A percentile compares a stretch with the other conserved stretches of the same genome.
Evolutionary conservation across 2,329 filamentous ascomycete genomes (phyloP).

Genomic region (Aspergillus latus): DNA sequence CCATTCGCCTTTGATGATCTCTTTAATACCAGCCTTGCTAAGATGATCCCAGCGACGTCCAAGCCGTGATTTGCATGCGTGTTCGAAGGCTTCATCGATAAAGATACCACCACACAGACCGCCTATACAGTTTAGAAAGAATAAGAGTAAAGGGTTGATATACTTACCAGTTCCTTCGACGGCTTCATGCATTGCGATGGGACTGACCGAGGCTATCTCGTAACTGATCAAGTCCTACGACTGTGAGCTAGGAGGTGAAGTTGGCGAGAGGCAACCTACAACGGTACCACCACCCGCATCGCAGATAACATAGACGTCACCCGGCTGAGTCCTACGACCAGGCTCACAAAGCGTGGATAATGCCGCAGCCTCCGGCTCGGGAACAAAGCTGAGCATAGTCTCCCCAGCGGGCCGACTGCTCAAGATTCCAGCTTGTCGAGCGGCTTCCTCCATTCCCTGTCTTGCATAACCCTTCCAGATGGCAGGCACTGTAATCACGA

Average conservation of each 20-base stretch:
- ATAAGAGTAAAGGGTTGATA: background rate
- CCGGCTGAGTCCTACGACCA: background rate
- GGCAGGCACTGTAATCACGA: conserved; percentile 11
- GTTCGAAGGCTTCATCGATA: conserved; percentile 9
- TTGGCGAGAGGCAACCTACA: background rate
- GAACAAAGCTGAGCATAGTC: conserved; percentile 2
- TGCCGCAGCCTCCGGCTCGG: conserved; percentile 6
- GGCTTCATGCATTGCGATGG: conserved; percentile 10
- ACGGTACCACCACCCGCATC: conserved; percentile 9
- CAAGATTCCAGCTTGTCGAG: background rate
- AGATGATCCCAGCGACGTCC: conserved; percentile 4
- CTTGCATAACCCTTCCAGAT: conserved; percentile 13
- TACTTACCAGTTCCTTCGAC: conserved; percentile 10
- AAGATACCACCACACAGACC: conserved; percentile 7
- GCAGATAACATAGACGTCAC: conserved; percentile 9
- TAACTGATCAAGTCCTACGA: conserved; percentile 9
- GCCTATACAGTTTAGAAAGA: background rate
- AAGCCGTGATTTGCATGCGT: background rate
- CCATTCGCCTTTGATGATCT: conserved; percentile 8
- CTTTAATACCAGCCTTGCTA: conserved; percentile 3
- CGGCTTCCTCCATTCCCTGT: conserved; percentile 10
- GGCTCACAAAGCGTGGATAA: conserved; percentile 7
- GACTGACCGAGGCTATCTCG: background rate
- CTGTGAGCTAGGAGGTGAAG: background rate
- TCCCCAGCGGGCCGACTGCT: background rate